Percentiles rank a stretch among this genome's conserved stretches.
Conservation (phyloP, 495 filamentous ascomycete species). For the Aspergillus nidulans region DNA sequence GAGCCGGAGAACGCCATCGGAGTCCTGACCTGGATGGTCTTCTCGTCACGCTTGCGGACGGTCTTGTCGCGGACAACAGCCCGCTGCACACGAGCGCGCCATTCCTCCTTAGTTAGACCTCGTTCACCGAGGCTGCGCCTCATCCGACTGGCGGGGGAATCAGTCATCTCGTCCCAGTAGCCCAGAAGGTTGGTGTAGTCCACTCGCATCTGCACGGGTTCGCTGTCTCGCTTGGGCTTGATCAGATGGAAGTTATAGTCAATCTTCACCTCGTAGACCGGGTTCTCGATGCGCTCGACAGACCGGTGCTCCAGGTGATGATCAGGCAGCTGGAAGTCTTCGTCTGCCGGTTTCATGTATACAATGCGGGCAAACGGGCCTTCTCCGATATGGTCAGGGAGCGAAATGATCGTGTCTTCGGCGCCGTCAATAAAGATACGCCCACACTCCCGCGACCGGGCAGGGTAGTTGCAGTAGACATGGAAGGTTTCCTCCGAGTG, state of each 20-base stretch:
- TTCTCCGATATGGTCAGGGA: conserved; percentile 13
- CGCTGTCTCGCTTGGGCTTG: conserved; percentile 12
- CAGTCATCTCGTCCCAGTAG: conserved; percentile 23
- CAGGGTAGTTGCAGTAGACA: conserved; percentile 27
- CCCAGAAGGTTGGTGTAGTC: conserved; percentile 22
- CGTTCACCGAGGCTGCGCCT: too few relatives aligned
- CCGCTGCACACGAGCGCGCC: too few relatives aligned
- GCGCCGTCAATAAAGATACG: conserved; percentile 23
- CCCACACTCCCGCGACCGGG: conserved; percentile 18
- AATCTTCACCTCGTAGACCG: conserved; percentile 16
- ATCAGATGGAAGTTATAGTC: conserved; percentile 19
- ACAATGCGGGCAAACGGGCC: conserved; percentile 7
- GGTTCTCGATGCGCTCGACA: neutral
- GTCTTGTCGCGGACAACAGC: neutral
- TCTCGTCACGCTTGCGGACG: conserved; percentile 13
- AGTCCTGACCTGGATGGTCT: neutral
- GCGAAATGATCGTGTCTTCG: conserved; percentile 28
- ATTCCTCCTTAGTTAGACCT: neutral
- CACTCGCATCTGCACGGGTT: conserved; percentile 15
- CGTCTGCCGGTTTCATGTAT: conserved; percentile 10
- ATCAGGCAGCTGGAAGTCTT: conserved; percentile 9
- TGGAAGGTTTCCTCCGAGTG: conserved; percentile 22
- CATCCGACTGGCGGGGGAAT: neutral
- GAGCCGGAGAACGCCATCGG: too few relatives aligned
- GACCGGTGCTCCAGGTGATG: conserved; percentile 15